Base-by-base conservation (phyloP, 768 basidiomycete genomes). In the Austroboletus festivus region DNA sequence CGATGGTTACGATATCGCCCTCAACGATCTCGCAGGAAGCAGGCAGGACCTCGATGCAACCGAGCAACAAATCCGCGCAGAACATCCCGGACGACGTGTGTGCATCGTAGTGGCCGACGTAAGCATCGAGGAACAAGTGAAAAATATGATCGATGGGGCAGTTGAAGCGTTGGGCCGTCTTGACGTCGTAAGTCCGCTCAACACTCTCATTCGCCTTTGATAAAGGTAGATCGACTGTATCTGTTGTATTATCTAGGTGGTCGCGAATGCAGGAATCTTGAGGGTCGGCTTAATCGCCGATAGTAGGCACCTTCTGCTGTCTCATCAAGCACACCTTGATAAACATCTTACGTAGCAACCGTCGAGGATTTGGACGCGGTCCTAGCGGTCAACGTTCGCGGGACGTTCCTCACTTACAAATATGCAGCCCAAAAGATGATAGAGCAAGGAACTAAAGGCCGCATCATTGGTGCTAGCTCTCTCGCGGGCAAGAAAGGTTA, bases 351-450 rank as follows among this genome's bases (percentile, higher is more conserved):
- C 4, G 11, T 41, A 75, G 73, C 64, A 1, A 57, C 60, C 19
- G 48, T 64, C n/a, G 28, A 28, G 12, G 28, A 72, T 9, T 60
- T 68, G 48, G 68, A 75, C 23, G 48, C 52, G 18, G 38, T 68
- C 10, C 51, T 71, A n/a, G 48, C 64, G 2, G 62, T 74, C 44
- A 78, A 78, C 35, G 62, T 67, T 22, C 67, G 64, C 16, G 73
- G 77, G 5, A 62, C 64, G 0, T 65, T 76, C 53, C 56, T 74
- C 16, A 67, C 65, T 42, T 74, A 73, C 52, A 76, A 74, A 50
- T 62, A 69, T 43, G 76, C 73, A 12, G 76, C 73, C 5, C 53
- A 55, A 21, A 68, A 71, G 50, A 76, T 76, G 76, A 60, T 77
- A 41, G 64, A 67, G 22, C 76, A 72, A 52, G 73, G 71, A 7